phyloP scores from a whole-genome alignment of 306 rosid genomes.

The Datisca glomerata region DNA sequence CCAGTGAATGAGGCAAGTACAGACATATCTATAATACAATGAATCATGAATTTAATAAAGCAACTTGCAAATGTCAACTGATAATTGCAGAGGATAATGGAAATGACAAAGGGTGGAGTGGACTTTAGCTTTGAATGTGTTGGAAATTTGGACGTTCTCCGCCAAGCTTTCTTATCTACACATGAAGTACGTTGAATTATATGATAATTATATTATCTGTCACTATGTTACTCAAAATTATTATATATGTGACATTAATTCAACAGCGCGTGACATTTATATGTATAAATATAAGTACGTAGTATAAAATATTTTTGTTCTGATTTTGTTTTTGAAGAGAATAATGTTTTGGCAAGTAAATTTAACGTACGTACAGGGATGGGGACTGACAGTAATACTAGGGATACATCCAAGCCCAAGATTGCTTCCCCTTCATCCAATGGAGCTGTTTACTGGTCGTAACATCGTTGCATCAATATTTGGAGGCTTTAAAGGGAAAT shows the following conservation, averaged over 20 bases:
- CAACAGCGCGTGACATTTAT: too few species aligned
- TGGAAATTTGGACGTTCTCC: conserved; percentile 40
- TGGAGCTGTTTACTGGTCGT: conserved; percentile 72
- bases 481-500: conserved; percentile 77
- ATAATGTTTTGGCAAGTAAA: too few species aligned
- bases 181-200: conserved; percentile 36
- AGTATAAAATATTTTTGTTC: too few species aligned
- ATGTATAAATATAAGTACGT: too few species aligned
- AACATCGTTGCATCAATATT: conserved; percentile 37
- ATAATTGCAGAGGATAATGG: conserved; percentile 35
- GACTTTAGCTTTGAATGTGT: conserved; percentile 63
- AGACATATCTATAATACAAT: background rate
- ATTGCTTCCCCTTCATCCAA: conserved; percentile 65
- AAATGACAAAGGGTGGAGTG: conserved; percentile 49
- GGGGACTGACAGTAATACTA: conserved; percentile 63
- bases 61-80: background rate
- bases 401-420: conserved; percentile 56
- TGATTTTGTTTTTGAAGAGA: too few species aligned
- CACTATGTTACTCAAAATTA: too few species aligned
- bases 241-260: too few species aligned
- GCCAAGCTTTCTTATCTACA: conserved; percentile 49
- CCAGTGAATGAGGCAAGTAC: conserved; percentile 50
- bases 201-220: too few species aligned
- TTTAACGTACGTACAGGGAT: conserved; percentile 47
- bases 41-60: background rate